Base-by-base conservation (phyloP, 2,329 filamentous ascomycete species). In the Exophiala dermatitidis region DNA sequence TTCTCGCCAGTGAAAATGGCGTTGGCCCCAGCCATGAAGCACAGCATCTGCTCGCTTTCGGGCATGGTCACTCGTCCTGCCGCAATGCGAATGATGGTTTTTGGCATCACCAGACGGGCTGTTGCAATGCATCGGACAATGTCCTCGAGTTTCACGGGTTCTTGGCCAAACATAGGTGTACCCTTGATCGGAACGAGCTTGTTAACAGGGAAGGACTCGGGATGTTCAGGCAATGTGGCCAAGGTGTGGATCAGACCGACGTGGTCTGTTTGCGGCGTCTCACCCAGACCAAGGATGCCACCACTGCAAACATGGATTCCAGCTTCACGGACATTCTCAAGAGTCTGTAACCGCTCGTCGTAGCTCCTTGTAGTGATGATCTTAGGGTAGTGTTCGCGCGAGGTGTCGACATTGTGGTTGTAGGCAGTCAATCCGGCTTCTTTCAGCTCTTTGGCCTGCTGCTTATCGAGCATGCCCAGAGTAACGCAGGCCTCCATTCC, bases 1-100 rank as follows among this genome's bases (percentile, higher is more conserved):
- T 91, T 95, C 74, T 95, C 90, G 5, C 90, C 90, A 0, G 90
- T 95, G 67, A 95, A 95, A 33, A 95, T 85, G n/a, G 90, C 90
- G 64, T 95, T 95, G 1, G 90, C 90, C 9, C 90, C 90, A 0
- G 89, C 88, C 80, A 88, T 84, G 73, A 95, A 95, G 70, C 89
- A 95, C 60, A 91, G 68, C 9, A 88, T 84, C 72, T 95, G 90
- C 74, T 95, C 85, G 71, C 93, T 88, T 72, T 95, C 90, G 3
- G 81, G 79, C 80, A 95, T 85, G 8, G 84, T 87, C 67, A 88
- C 90, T 44, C 90, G 77, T 2, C 90, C 90, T 0, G 90, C 90
- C 0, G 90, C 90, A 45, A 95, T 82, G 41, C 90, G 83, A 60
- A 95, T 88, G 61, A 95, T 94, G 12, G 89, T 93, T 1, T 78